These are phyloP conservation scores for Euphorbia schlechtendalii DNA, from an alignment of 441 rosid genomes.

Conservation along the genomic window DNA sequence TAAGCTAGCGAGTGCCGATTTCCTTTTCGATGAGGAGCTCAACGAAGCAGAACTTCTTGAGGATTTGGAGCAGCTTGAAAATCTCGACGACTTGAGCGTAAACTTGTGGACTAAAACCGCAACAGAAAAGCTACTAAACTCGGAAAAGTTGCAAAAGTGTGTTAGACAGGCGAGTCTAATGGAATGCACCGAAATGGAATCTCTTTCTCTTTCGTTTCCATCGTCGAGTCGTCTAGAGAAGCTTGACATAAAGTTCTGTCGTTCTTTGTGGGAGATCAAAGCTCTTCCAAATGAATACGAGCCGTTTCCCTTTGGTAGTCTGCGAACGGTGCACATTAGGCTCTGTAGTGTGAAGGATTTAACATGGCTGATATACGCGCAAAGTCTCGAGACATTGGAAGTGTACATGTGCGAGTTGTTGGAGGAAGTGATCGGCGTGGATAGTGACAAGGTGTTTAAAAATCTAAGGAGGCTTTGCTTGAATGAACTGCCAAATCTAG, in stretches of 20 bases:
- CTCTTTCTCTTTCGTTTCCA: not conserved
- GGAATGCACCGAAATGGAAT: not conserved
- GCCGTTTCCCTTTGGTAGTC: not conserved
- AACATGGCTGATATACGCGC: conserved; percentile 2
- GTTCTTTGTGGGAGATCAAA: not conserved
- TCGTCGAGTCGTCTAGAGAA: not conserved
- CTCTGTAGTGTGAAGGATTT: not conserved
- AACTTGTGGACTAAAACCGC: not conserved
- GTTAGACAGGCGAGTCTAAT: not conserved
- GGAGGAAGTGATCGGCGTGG: not conserved
- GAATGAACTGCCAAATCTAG: not conserved
- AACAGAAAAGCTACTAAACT: not conserved
- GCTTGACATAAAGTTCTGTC: not conserved
- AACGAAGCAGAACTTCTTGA: not conserved
- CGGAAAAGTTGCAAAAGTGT: not conserved
- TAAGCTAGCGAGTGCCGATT: not conserved
- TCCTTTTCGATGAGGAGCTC: not conserved
- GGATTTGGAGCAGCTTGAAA: conserved; percentile 19
- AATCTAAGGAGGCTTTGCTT: not conserved
- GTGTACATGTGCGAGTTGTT: not conserved
- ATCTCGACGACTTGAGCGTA: conserved; percentile 14
- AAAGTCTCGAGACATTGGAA: not conserved
- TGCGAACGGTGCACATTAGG: not conserved
- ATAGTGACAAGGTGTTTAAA: not conserved
- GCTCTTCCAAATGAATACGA: not conserved